Evolutionary conservation across 78 protist genomes (phyloP), one percentile per base, ranked within the genome.

Genomic region (Creolimax fragrantissima): DNA sequence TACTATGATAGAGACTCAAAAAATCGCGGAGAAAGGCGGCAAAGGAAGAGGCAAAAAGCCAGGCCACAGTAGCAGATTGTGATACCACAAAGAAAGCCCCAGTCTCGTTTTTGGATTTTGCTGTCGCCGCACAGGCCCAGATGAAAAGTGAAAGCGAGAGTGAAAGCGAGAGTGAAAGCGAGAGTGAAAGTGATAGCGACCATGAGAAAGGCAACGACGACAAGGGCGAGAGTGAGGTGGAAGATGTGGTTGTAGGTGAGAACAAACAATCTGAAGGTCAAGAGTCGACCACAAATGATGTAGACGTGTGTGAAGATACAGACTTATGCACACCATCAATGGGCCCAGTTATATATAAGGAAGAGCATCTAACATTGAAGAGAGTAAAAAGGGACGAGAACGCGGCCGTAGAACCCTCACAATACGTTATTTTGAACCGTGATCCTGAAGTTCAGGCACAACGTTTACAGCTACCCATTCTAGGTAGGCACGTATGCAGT

Each of bases 351-450:
- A 32, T 41, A 41, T 24, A 6, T 41, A 83, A 83, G 86, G 86
- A 6, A 32, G 37, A 32, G 44, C 86, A 6, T 24, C 86, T 83
- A 41, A 6, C 86, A 83, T 41, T 24, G 7, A 83, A 5, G 7
- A 36, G 42, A 39, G 86, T 24, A 36, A 83, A 24, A 6, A 83
- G 42, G 86, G 86, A 6, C 7, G 35, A 5, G 1, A 24, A 6
- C 6, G 86, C 5, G 37, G 86, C 7, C 86, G 35, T 35, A 5
- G 86, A 83, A 24, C 44, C 86, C 17, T 36, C 86, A 5, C 6
- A 6, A 41, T 89, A 44, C 42, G 92, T 89, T 44, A 58, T 41
- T 11, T 47, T 89, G 37, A 58, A 89, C 44, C 92, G 92, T 3
- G 4, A 3, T 42, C 43, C 41, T 3, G 85, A 45, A 42, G 3